A percentile compares a stretch with the other conserved stretches of the same genome.
These are phyloP conservation scores for Coemansia sp. DNA, from an alignment of 192 early-diverging fungal genomes.

Conservation along the genomic window DNA sequence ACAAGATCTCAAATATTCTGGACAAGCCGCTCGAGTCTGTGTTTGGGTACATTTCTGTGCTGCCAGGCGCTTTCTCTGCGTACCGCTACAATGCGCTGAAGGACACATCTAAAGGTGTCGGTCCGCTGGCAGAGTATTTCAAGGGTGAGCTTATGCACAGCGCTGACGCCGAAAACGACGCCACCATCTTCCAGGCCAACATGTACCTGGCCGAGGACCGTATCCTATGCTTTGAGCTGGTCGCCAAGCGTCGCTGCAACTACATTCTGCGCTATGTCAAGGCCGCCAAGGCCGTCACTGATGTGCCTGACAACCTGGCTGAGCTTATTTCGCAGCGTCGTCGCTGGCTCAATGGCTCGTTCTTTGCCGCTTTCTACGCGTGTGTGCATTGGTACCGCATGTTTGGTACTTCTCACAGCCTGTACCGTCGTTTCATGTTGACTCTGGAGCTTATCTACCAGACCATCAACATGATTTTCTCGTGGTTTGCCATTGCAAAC, in stretches of 20 bases:
- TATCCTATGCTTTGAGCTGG: constrained; percentile 93
- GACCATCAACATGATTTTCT: constrained; percentile 76
- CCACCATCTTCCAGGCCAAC: constrained; percentile 77
- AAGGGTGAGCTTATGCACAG: constrained; percentile 87
- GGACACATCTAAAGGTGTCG: constrained; percentile 59
- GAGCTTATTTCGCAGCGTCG: constrained; percentile 97
- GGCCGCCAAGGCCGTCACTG: constrained; percentile 85
- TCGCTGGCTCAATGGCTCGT: constrained; percentile 95
- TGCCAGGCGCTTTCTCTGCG: constrained; percentile 95
- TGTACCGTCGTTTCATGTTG: constrained; percentile 71
- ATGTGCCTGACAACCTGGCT: constrained; percentile 83
- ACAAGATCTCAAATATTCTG: constrained; percentile 97
- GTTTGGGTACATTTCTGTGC: constrained; percentile 93
- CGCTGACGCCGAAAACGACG: constrained; percentile 59
- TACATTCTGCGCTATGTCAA: constrained; percentile 90
- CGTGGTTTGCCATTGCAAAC: constrained; percentile 88
- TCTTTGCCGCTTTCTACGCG: constrained; percentile 91
- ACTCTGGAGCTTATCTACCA: constrained; percentile 81
- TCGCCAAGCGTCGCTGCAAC: constrained; percentile 74
- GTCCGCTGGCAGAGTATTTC: constrained; percentile 83
- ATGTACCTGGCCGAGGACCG: constrained; percentile 94
- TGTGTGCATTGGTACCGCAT: constrained; percentile 75
- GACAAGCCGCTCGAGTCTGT: constrained; percentile 95
- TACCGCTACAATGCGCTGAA: constrained; percentile 86
- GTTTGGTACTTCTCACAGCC: constrained; percentile 73